A percentile compares a stretch with the other conserved stretches of the same genome.
These are phyloP conservation scores for Nepenthes mirabilis DNA, from an alignment of 148 eudicot genomes.

Conservation along the genomic window DNA sequence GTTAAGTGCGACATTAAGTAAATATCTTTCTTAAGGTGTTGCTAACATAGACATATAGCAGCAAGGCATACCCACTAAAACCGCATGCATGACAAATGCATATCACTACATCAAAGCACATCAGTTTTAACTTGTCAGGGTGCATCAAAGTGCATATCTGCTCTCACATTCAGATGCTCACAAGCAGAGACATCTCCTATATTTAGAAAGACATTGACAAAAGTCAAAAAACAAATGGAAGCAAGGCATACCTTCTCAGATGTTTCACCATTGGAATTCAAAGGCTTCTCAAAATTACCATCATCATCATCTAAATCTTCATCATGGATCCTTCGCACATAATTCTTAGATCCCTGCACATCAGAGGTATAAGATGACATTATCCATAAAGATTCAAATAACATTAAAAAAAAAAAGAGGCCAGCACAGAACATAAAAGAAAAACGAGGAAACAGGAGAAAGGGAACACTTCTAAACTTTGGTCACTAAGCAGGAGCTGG, in stretches of 20 bases:
- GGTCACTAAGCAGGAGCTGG: neutral
- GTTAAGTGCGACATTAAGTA: no score
- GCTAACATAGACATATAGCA: no score
- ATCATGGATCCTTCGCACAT: conserved; percentile 47
- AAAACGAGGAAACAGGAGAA: neutral
- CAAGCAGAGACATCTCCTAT: neutral
- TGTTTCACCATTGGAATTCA: conserved; percentile 19
- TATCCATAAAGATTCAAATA: neutral
- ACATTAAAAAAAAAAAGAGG: neutral
- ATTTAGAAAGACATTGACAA: neutral
- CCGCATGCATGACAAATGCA: no score
- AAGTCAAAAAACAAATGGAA: neutral
- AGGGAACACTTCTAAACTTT: neutral
- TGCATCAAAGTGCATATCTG: no score
- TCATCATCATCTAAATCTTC: conserved; percentile 70
- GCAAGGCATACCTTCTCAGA: conserved; percentile 27
- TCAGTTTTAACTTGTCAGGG: no score
- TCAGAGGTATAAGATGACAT: conserved; percentile 3
- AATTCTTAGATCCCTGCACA: conserved; percentile 40
- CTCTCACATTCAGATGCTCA: neutral
- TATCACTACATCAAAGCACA: no score
- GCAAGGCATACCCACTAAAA: no score
- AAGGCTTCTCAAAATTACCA: conserved; percentile 15
- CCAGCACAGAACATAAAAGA: neutral
- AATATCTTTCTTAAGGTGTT: no score